phyloP scores from a whole-genome alignment of 1,139 yeast species.

The Blastobotrys elegans region DNA sequence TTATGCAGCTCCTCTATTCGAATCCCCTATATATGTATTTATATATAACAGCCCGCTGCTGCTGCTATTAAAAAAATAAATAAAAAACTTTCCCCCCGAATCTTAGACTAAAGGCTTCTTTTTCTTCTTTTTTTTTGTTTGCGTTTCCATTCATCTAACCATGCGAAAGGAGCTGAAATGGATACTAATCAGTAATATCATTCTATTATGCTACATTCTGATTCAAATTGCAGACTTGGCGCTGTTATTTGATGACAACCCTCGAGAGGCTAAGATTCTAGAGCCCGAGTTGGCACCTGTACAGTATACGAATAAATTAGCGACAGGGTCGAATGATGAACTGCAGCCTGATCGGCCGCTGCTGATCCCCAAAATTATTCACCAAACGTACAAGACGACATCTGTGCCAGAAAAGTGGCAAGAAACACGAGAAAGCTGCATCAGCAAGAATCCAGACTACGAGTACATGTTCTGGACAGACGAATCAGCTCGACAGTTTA shows the following conservation, averaged over 20 bases:
- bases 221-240: slow-evolving; percentile 71
- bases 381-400: slow-evolving; percentile 81
- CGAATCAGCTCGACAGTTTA: slow-evolving; percentile 71
- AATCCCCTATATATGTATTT: no score
- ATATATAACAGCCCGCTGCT: background rate
- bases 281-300: slow-evolving; percentile 11
- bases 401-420: slow-evolving; percentile 78
- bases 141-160: background rate
- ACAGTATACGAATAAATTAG: background rate
- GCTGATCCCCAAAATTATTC: slow-evolving; percentile 79
- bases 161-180: slow-evolving; percentile 29
- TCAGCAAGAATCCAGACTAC: slow-evolving; percentile 66
- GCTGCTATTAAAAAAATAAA: background rate
- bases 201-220: slow-evolving; percentile 48
- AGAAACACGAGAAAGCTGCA: slow-evolving; percentile 69
- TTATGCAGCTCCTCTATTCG: no score
- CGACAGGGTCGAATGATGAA: background rate
- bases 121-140: background rate
- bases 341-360: background rate
- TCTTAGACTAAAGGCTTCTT: background rate
- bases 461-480: slow-evolving; percentile 87
- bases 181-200: slow-evolving; percentile 27
- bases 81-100: background rate
- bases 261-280: slow-evolving; percentile 6
- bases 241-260: slow-evolving; percentile 50